Base-by-base conservation (phyloP, 2,329 filamentous ascomycete genomes). In the Arthrobotrys pseudoclavata region DNA sequence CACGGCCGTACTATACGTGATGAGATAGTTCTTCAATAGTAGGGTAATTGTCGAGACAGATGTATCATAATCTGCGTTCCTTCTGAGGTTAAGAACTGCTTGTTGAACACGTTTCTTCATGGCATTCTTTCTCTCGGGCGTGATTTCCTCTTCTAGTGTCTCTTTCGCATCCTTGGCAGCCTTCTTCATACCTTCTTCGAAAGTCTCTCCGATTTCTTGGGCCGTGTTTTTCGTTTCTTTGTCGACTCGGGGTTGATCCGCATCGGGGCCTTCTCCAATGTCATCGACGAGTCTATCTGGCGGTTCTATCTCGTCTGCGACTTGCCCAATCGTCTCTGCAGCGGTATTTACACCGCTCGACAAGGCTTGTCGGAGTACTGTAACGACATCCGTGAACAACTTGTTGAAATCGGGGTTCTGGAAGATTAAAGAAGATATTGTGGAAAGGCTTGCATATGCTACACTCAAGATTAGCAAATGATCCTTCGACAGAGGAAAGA, bases 321-420 rank as follows among this genome's bases (percentile, higher is more conserved):
- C 91, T 79, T 93, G 86, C 79, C 91, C 88, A 0, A 94, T 93
- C 0, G 91, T 91, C 15, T 90, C 87, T 0, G 94, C 92, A 4
- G 97, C 83, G 0, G 92, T 91, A 78, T 93, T 91, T 0, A 94
- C 93, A 1, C 94, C 94, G 81, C 97, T 94, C 63, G 90, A 90
- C 82, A 97, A 94, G 0, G 98, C 91, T 82, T 97, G 91, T 48
- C 92, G 90, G 12, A 91, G 92, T 55, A 97, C 88, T 0, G 90
- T 90, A 53, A 90, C 90, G 47, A 97, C 84, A 81, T 98, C 95
- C 10, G 91, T 89, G 52, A 97, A 85, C 81, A 98, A 94, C 5
- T 94, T 86, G 45, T 94, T 90, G 83, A 98, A 97, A 81, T 97
- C 94, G 0, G 91, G 90, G 82, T 98, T 98, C 13, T 92, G 93